Percentiles rank a stretch among this genome's conserved stretches.
Conservation (phyloP, 2,329 filamentous ascomycete genomes). For the Talaromyces sp. region DNA sequence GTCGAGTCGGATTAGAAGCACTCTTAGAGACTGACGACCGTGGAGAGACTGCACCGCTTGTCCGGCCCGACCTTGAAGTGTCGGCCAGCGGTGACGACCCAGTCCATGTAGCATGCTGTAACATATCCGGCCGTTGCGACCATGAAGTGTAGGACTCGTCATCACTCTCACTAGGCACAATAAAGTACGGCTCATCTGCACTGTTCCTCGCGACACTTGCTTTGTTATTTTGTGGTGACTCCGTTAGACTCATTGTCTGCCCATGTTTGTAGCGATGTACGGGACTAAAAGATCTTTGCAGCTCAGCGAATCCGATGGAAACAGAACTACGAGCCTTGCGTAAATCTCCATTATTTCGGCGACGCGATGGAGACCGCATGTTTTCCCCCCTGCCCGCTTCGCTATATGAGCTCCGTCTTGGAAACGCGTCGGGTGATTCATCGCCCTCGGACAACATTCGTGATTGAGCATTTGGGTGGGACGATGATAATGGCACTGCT, state of each 20-base stretch:
- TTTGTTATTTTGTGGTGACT: background rate
- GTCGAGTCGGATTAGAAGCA: background rate
- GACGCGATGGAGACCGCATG: slow-evolving; percentile 10
- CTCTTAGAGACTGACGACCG: slow-evolving; percentile 12
- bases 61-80: background rate
- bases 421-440: background rate
- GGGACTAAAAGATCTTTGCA: slow-evolving; percentile 7
- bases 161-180: slow-evolving; percentile 11
- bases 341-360: slow-evolving; percentile 13
- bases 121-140: background rate
- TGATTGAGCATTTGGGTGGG: background rate
- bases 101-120: background rate
- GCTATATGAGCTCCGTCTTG: slow-evolving; percentile 27
- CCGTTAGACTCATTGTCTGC: background rate
- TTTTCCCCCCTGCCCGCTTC: slow-evolving; percentile 20
- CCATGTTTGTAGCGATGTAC: background rate
- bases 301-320: slow-evolving; percentile 15
- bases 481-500: slow-evolving; percentile 3
- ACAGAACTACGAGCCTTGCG: slow-evolving; percentile 20
- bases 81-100: background rate
- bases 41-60: slow-evolving; percentile 12
- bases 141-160: slow-evolving; percentile 8
- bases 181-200: background rate
- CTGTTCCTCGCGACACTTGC: background rate
- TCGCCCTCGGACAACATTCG: background rate